Evolutionary conservation across 2,329 filamentous ascomycete genomes (phyloP).

Genomic region (Dryadomyces quercus-mongolicae): DNA sequence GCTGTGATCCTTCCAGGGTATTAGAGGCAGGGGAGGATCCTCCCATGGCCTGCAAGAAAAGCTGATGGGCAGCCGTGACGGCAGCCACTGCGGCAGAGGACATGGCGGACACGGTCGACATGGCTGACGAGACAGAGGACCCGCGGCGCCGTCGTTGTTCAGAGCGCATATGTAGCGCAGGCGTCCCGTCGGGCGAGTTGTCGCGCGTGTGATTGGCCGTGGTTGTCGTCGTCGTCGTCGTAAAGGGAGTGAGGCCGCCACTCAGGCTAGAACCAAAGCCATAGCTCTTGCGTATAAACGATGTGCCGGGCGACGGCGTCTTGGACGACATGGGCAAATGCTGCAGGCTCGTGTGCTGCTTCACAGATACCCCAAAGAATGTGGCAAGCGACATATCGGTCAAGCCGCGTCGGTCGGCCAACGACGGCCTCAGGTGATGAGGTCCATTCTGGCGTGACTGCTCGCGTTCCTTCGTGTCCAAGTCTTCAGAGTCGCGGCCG

Average conservation of each 20-base stretch:
- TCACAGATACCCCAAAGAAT: neutral
- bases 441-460: neutral
- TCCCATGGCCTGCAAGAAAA: slow-evolving; percentile 3
- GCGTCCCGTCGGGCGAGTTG: slow-evolving; percentile 5
- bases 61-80: neutral
- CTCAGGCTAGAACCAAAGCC: neutral
- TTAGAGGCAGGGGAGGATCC: neutral
- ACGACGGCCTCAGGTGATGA: neutral
- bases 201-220: neutral
- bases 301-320: slow-evolving; percentile 4
- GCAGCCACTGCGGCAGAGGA: neutral
- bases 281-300: slow-evolving; percentile 5
- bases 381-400: slow-evolving; percentile 4
- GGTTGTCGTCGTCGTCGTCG: no score
- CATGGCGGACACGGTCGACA: neutral
- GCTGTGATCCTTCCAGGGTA: no score
- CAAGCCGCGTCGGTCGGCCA: slow-evolving; percentile 9
- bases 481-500: slow-evolving; percentile 20
- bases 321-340: slow-evolving; percentile 9
- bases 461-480: neutral
- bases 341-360: slow-evolving; percentile 11
- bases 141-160: neutral
- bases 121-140: slow-evolving; percentile 5
- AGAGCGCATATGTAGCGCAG: slow-evolving; percentile 4
- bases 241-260: neutral